A percentile compares a stretch with the other conserved stretches of the same genome.
Evolutionary conservation across 2,329 filamentous ascomycete species (phyloP).

Genomic region (Ophiostoma perfectum): DNA sequence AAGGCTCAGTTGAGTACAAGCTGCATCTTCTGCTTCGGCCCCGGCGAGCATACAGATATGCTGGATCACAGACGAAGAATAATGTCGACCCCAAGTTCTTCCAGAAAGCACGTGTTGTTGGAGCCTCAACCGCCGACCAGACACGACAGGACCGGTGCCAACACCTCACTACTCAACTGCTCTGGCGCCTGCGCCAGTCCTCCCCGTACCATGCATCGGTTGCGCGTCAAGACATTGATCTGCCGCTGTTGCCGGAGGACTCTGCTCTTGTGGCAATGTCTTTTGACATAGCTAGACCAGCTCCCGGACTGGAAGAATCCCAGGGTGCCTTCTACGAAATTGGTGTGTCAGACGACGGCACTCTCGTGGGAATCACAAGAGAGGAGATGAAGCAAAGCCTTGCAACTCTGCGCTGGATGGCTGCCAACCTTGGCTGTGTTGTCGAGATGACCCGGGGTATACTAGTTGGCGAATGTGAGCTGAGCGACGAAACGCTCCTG

Average conservation of each 20-base stretch:
- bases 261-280: constrained; percentile 43
- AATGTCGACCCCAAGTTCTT: constrained; percentile 29
- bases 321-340: constrained; percentile 94
- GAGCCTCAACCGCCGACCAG: constrained; percentile 42
- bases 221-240: constrained; percentile 60
- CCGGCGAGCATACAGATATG: constrained; percentile 57
- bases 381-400: constrained; percentile 93
- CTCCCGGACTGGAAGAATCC: constrained; percentile 84
- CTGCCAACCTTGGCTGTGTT: constrained; percentile 80
- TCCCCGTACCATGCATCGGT: constrained; percentile 83
- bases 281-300: constrained; percentile 50
- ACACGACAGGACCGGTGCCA: constrained; percentile 78
- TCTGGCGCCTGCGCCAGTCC: constrained; percentile 94
- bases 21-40: constrained; percentile 79
- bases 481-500: constrained; percentile 46
- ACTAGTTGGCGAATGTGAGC: constrained; percentile 78
- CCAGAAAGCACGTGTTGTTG: constrained; percentile 28
- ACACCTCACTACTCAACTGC: constrained; percentile 86
- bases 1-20: constrained; percentile 95
- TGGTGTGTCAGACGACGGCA: constrained; percentile 90
- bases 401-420: constrained; percentile 80
- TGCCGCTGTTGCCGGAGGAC: constrained; percentile 64
- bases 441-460: constrained; percentile 79
- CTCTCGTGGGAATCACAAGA: constrained; percentile 76
- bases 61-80: constrained; percentile 29